Conservation (phyloP, 2,329 filamentous ascomycete species). For the Fusarium keratoplasticum region DNA sequence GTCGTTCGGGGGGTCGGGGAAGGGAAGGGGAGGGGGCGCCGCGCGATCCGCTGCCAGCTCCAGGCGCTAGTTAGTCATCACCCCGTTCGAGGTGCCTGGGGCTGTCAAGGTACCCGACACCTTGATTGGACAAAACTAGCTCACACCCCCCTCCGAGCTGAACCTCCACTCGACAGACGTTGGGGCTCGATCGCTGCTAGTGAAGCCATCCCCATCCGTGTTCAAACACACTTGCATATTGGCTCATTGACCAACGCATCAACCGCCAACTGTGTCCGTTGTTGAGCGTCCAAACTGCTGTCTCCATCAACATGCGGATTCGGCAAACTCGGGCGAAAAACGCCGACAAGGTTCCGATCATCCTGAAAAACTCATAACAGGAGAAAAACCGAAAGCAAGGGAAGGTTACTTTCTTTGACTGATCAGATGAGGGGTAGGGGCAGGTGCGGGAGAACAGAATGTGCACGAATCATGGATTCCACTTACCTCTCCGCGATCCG, state of each 20-base stretch:
- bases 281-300: not conserved
- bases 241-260: not conserved
- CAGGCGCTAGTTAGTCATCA: slow-evolving; percentile 20
- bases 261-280: not conserved
- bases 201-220: slow-evolving; percentile 16
- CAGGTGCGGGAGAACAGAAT: not conserved
- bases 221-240: not conserved
- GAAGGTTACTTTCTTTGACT: not conserved
- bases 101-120: not conserved
- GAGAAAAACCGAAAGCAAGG: not conserved
- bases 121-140: slow-evolving; percentile 1
- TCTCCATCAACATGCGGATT: not conserved
- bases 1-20: slow-evolving; percentile 36
- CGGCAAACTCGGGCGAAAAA: not conserved
- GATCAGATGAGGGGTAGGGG: not conserved
- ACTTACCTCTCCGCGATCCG: not conserved
- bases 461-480: slow-evolving; percentile 11
- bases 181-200: slow-evolving; percentile 7
- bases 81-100: not conserved
- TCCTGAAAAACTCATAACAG: not conserved
- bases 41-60: slow-evolving; percentile 24
- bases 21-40: slow-evolving; percentile 4
- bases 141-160: slow-evolving; percentile 12
- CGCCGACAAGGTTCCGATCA: not conserved
- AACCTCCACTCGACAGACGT: slow-evolving; percentile 13